Evolutionary conservation across 1,284 basidiomycete species (phyloP), one percentile per base, ranked within the genome.

Genomic region (Cutaneotrichosporon sp.): DNA sequence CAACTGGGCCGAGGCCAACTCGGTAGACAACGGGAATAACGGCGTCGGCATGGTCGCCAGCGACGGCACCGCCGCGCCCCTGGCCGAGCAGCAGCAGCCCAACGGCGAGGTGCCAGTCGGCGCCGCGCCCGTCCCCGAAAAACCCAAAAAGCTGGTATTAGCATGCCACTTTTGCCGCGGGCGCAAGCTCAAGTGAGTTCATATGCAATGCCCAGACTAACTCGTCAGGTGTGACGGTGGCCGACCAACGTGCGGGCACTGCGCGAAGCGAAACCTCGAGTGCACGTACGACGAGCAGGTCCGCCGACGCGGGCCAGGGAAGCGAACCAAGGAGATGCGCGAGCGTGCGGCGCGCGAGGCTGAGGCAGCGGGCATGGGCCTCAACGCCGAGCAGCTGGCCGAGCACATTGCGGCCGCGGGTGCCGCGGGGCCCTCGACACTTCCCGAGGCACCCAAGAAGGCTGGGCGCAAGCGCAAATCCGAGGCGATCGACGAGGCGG

Each of bases 121-220:
- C 22, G 12, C 46, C 4, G 5, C 33, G 22, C 39, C 17, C 34
- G 17, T 50, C 1, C 17, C 46, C 12, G 55, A 60, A 13, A 60
- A 60, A 55, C 55, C 55, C 13, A 71, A 69, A 55, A 75, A 75
- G 60, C 61, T 73, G 10, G 56, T 67, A n/a, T 52, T 76, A 8
- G 75, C 75, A 4, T 76, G 75, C 58, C 75, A 76, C 56, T 76
- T 76, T 54, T 76, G 75, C 49, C 64, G 75, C 17, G 66, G 74
- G 21, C 60, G 75, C 35, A 76, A 76, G 55, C 67, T 76, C 48
- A 76, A 75, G 72, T 76, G 59, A 63, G 73, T 70, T 35, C 8
- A 20, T 18, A 26, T 18, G 20, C 22, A 7, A 12, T 17, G 8
- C 12, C 20, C 33, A 30, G 2, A 14, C 42, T 38, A 12, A 46